Evolutionary conservation across 1,284 basidiomycete genomes (phyloP).

Genomic region (Somion occarium): DNA sequence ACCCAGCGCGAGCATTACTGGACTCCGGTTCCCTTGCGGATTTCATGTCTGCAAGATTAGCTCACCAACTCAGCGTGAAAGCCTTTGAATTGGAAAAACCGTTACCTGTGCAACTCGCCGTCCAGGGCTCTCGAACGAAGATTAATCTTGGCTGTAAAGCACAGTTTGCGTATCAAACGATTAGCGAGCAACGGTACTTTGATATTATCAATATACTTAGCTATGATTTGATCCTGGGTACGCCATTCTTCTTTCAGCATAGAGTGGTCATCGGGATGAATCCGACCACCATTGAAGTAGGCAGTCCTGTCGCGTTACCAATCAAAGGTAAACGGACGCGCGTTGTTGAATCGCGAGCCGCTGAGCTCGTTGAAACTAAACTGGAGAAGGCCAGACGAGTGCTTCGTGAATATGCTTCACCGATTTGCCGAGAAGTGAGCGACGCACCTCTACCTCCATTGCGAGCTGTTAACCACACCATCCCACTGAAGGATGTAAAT

Average conservation of each 20-base stretch:
- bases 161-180: conserved; percentile 25
- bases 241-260: conserved; percentile 25
- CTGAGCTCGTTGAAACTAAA: conserved; percentile 15
- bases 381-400: conserved; percentile 11
- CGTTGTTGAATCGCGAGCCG: conserved; percentile 12
- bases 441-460: conserved; percentile 27
- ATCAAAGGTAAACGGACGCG: conserved; percentile 15
- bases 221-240: conserved; percentile 27
- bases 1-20: conserved; percentile 26
- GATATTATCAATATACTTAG: conserved; percentile 26
- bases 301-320: conserved; percentile 11
- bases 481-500: conserved; percentile 30
- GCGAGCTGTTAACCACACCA: conserved; percentile 32
- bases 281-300: conserved; percentile 17
- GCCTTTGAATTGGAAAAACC: conserved; percentile 19
- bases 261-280: conserved; percentile 19
- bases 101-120: conserved; percentile 26
- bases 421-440: conserved; percentile 20
- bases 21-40: conserved; percentile 34
- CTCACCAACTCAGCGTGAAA: conserved; percentile 26
- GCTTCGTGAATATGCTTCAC: conserved; percentile 17
- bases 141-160: conserved; percentile 21
- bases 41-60: conserved; percentile 34
- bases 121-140: conserved; percentile 27
- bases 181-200: conserved; percentile 23